Evolutionary conservation across 208 protist genomes (phyloP).

Genomic region (Zelonia costaricensis): DNA sequence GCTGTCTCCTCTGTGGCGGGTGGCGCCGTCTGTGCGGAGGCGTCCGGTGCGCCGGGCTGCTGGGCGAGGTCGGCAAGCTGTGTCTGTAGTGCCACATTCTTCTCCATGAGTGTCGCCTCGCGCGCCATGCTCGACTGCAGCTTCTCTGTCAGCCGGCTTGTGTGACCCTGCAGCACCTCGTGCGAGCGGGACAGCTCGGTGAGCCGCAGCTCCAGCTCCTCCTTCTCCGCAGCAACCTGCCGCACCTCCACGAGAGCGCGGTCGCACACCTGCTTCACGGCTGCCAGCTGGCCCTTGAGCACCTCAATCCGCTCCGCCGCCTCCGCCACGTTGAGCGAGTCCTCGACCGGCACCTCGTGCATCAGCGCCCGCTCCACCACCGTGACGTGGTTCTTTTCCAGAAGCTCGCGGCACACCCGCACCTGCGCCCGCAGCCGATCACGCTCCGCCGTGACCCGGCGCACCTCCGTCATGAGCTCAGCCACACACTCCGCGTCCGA

Average conservation of each 20-base stretch:
- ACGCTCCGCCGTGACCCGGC: constrained; percentile 41
- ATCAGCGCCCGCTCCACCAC: constrained; percentile 70
- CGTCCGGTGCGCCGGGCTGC: not conserved
- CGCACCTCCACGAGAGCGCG: constrained; percentile 25
- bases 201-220: constrained; percentile 20
- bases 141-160: constrained; percentile 30
- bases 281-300: constrained; percentile 54
- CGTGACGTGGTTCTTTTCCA: constrained; percentile 74
- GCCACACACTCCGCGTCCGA: constrained; percentile 59
- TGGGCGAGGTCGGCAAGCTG: constrained; percentile 36
- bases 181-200: constrained; percentile 20
- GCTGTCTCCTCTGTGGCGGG: not conserved
- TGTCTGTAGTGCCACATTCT: constrained; percentile 41
- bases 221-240: constrained; percentile 23
- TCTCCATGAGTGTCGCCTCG: constrained; percentile 42
- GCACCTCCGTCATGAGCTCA: constrained; percentile 48
- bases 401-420: constrained; percentile 45
- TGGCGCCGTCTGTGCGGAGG: not conserved
- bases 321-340: constrained; percentile 69
- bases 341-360: constrained; percentile 70
- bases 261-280: constrained; percentile 38
- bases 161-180: constrained; percentile 42
- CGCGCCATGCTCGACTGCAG: constrained; percentile 40
- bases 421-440: constrained; percentile 43
- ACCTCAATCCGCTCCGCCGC: constrained; percentile 60